These are phyloP conservation scores for Thelephora ganbajun DNA, from an alignment of 768 basidiomycete genomes.

Conservation along the genomic window DNA sequence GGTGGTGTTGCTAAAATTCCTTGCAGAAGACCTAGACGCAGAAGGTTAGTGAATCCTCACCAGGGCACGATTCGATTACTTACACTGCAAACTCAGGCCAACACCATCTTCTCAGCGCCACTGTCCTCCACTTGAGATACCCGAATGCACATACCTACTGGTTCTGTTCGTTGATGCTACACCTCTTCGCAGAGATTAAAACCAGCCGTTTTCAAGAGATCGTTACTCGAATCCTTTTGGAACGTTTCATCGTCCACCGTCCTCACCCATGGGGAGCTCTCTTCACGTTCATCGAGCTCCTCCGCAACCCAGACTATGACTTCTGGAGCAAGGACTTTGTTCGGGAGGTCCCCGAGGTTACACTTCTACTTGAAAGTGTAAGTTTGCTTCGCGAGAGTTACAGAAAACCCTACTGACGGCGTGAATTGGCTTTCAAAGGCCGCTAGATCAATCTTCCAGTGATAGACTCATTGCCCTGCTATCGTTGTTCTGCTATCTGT, in stretches of 20 bases:
- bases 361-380: constrained; percentile 73
- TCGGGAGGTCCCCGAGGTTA: constrained; percentile 75
- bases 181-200: constrained; percentile 73
- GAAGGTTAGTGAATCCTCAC: constrained; percentile 51
- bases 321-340: constrained; percentile 87
- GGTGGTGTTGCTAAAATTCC: constrained; percentile 70
- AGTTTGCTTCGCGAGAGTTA: constrained; percentile 15
- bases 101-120: constrained; percentile 87
- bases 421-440: constrained; percentile 30
- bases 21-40: constrained; percentile 72
- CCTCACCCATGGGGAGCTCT: constrained; percentile 96
- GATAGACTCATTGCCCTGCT: constrained; percentile 48
- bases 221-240: constrained; percentile 80
- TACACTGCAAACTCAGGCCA: constrained; percentile 44
- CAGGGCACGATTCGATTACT: neutral
- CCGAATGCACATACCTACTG: constrained; percentile 98
- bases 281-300: constrained; percentile 86
- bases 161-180: constrained; percentile 85
- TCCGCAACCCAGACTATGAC: constrained; percentile 81
- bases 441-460: constrained; percentile 63
- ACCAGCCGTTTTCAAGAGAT: constrained; percentile 70
- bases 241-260: constrained; percentile 85
- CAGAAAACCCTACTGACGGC: constrained; percentile 2
- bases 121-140: constrained; percentile 90
- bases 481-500: constrained; percentile 56